Conservation (phyloP, 148 eudicot genomes). For the Pouteria glomerata region DNA sequence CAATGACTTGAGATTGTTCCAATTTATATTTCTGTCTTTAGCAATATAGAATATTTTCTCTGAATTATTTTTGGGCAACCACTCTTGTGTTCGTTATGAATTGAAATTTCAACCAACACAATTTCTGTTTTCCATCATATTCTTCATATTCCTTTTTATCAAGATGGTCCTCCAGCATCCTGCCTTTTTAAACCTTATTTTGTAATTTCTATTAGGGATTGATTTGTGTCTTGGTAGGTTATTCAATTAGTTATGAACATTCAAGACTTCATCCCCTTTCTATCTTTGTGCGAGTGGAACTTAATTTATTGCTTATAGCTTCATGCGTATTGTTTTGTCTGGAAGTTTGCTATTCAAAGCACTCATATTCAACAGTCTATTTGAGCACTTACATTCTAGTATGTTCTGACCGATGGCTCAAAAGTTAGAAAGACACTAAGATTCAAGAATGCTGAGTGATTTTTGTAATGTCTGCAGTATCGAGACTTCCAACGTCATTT, state of each 20-base stretch:
- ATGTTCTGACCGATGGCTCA: neutral
- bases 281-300: constrained; percentile 3
- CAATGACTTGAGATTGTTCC: neutral
- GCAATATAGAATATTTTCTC: neutral
- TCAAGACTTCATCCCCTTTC: constrained; percentile 3
- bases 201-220: neutral
- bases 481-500: neutral
- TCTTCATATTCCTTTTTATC: neutral
- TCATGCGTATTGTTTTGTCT: neutral
- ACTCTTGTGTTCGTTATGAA: neutral
- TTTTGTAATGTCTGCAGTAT: neutral
- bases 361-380: neutral
- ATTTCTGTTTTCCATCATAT: neutral
- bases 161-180: neutral
- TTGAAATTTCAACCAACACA: neutral
- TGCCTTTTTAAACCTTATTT: neutral
- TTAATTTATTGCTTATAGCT: neutral
- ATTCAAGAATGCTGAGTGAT: neutral
- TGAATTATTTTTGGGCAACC: neutral
- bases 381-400: neutral
- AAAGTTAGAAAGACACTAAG: neutral
- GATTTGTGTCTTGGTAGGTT: neutral
- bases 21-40: neutral
- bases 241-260: neutral
- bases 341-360: neutral